These are phyloP conservation scores for Dictyostelium purpureum DNA, from an alignment of 78 protist species.

Conservation along the genomic window DNA sequence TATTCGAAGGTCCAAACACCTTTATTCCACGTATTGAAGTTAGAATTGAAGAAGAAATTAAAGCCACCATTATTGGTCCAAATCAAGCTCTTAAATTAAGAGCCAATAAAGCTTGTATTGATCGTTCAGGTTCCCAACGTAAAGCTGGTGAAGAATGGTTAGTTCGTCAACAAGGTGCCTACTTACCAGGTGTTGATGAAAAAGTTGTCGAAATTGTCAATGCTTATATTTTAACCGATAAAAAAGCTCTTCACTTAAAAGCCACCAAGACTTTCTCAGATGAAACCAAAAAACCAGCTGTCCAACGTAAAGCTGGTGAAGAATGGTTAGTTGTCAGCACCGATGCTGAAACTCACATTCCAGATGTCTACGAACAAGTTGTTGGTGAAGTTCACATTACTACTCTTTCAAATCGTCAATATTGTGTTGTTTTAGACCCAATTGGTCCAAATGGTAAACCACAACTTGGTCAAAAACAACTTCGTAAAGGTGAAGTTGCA, in stretches of 20 bases:
- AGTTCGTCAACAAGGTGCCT: conserved; percentile 85
- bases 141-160: conserved; percentile 94
- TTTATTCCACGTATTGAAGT: conserved; percentile 77
- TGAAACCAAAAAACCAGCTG: conserved; percentile 60
- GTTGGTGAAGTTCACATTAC: conserved; percentile 83
- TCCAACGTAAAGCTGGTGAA: conserved; percentile 88
- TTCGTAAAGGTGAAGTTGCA: conserved; percentile 85
- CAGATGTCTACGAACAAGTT: conserved; percentile 90
- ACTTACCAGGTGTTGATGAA: conserved; percentile 76
- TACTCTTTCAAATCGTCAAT: conserved; percentile 90
- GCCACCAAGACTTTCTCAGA: conserved; percentile 85
- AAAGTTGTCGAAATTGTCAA: conserved; percentile 69
- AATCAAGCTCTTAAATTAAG: conserved; percentile 86
- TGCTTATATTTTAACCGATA: conserved; percentile 83
- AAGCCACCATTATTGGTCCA: conserved; percentile 81
- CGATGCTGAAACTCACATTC: conserved; percentile 85
- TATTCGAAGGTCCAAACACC: conserved; percentile 90
- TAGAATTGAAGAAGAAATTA: conserved; percentile 68
- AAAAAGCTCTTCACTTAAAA: conserved; percentile 87
- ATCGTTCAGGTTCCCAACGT: conserved; percentile 37
- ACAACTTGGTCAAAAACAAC: conserved; percentile 87
- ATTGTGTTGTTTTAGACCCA: conserved; percentile 93
- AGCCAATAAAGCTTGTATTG: conserved; percentile 85
- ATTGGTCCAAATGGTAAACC: conserved; percentile 73
- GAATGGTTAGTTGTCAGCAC: conserved; percentile 92